Evolutionary conservation across 176 grass and related monocot species (phyloP), one percentile per base, ranked within the genome.

Genomic region (Oryza glumipatula): DNA sequence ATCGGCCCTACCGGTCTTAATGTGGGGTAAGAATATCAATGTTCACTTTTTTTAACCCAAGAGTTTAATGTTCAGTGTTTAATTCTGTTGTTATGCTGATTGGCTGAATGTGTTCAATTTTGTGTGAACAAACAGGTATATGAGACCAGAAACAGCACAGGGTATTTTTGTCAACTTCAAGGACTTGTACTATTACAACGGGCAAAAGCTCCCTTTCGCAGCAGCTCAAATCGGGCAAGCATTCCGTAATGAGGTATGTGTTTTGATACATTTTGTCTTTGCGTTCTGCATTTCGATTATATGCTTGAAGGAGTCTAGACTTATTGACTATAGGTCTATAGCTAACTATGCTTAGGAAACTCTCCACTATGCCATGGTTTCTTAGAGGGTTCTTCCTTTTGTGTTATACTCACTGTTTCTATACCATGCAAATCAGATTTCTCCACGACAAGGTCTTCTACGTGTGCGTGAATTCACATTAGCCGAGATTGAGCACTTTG

Each of bases 151-250:
- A 63, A 94, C 94, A 17, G 91, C 91, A 77, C 94, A 96, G 64
- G 94, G 94, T 49, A 94, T 96, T 84, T 96, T 96, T 88, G 94
- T 96, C 17, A 94, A 96, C 78, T 96, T 96, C 68, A 96, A 96
- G 78, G 94, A 96, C 8, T 87, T 96, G 30, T 96, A 94, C 51
- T 89, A 94, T 71, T 94, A 96, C 70, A 96, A 94, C 80, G 89
- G 94, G 22, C 88, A 96, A 70, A 96, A 91, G 84, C 94, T 96
- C 39, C 91, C 94, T 28, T 94, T 96, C 77, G 91, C 89, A 38
- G 91, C 91, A 58, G 86, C 94, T 80, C 94, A 91, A 75, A 93
- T 96, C 0, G 94, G 94, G 5, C 94, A 96, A 73, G 91, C 94
- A 72, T 96, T 91, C 70, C 80, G 89, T 76, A 96, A 96, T 60